phyloP scores from a whole-genome alignment of 2,329 filamentous ascomycete species.

The Cladophialophora bantiana region DNA sequence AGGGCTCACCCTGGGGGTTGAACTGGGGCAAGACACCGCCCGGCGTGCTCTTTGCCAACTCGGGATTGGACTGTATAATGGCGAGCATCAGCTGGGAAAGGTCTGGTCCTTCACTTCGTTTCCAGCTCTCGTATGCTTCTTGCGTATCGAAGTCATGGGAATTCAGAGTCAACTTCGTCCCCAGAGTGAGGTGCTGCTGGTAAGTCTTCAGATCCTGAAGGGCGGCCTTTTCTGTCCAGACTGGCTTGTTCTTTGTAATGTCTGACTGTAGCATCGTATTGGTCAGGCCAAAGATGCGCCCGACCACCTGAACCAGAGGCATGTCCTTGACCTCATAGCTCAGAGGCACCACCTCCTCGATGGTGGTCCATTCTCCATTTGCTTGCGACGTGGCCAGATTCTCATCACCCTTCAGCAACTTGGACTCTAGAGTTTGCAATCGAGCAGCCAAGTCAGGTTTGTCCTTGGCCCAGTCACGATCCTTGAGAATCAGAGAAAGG shows the following conservation, averaged over 20 bases:
- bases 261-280: conserved; percentile 83
- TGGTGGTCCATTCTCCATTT: conserved; percentile 63
- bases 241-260: conserved; percentile 78
- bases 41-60: conserved; percentile 78
- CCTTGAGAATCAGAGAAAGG: conserved; percentile 77
- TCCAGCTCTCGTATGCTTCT: conserved; percentile 88
- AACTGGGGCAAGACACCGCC: conserved; percentile 65
- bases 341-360: conserved; percentile 82
- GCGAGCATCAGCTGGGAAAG: conserved; percentile 93
- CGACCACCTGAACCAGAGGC: conserved; percentile 87
- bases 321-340: conserved; percentile 97
- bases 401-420: conserved; percentile 91
- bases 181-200: conserved; percentile 83
- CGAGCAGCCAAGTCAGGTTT: conserved; percentile 82
- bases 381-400: conserved; percentile 73
- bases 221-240: conserved; percentile 92
- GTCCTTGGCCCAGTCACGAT: conserved; percentile 84
- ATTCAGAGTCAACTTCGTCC: conserved; percentile 76
- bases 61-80: conserved; percentile 83
- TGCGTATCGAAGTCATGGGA: conserved; percentile 89
- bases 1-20: conserved; percentile 52
- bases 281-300: conserved; percentile 81
- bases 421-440: conserved; percentile 84
- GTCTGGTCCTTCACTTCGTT: conserved; percentile 84
- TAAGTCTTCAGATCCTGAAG: conserved; percentile 92